Evolutionary conservation across 2,329 filamentous ascomycete genomes (phyloP), one percentile per base, ranked within the genome.

Genomic region (Parafenestella ontariensis): DNA sequence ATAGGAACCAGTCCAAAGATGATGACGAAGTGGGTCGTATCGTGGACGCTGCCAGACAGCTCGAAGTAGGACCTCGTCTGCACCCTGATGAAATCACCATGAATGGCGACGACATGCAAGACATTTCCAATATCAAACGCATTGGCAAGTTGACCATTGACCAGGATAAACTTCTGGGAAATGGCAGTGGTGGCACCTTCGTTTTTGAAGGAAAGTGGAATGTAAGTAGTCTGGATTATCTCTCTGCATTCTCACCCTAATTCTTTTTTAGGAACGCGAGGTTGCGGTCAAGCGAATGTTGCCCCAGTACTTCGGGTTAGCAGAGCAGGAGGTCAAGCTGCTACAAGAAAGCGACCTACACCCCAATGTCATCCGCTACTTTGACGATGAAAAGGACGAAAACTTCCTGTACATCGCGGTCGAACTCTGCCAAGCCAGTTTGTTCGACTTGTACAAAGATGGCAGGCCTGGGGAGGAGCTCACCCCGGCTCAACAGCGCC

Each of bases 231-330:
- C n/a, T 5, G 15, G 1, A 21, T 17, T 23, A 11, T 9, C 40
- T 18, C 11, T 36, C n/a, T 24, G 9, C 13, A 9, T 23, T 36
- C 31, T 34, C 17, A 40, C 47, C 48, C 53, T 65, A 53, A 65
- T 39, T 23, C 13, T 28, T 7, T 20, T 9, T 24, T 23, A 80
- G 73, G 92, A 92, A 21, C 89, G 93, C 46, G 89, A 93, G 40
- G 94, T 99, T 23, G 95, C 95, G 1, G 92, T 99, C 43, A 99
- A 99, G 81, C 87, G 95, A 29, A 96, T 99, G 92, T 82, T 98
- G 56, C 91, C 94, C 29, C 91, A 96, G 64, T 97, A 97, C 68
- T 97, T 93, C 72, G 94, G 96, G 61, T 91, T 99, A 64, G 95
- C 95, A 0, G 92, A 91, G 10, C 92, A 96, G 68, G 95, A 99